These are phyloP conservation scores for Paulownia fortunei DNA, from an alignment of 257 asterid species.

Conservation along the genomic window DNA sequence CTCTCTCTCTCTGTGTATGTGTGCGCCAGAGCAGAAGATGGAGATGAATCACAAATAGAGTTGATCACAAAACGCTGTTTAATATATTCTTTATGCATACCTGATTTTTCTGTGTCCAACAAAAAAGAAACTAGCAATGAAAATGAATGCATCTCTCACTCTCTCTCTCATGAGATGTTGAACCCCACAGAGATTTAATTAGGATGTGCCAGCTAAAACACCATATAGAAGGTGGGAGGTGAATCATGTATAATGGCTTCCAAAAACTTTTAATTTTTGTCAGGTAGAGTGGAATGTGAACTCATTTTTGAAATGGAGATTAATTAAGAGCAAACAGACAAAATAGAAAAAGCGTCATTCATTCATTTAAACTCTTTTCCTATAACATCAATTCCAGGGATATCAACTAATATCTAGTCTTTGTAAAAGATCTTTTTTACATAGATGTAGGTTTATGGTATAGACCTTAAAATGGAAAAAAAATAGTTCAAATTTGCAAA, in stretches of 20 bases:
- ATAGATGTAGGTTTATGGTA: not conserved
- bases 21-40: too few species aligned
- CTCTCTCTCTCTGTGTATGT: too few species aligned
- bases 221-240: not conserved
- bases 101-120: not conserved
- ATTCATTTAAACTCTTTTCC: not conserved
- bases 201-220: not conserved
- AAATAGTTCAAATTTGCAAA: not conserved
- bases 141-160: not conserved
- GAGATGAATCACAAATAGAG: too few species aligned
- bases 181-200: not conserved
- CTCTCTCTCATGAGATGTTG: not conserved
- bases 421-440: not conserved
- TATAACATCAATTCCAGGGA: not conserved
- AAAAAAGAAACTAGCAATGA: not conserved
- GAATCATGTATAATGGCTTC: not conserved
- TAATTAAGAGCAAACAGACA: not conserved
- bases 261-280: not conserved
- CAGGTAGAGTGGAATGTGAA: not conserved
- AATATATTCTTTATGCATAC: not conserved
- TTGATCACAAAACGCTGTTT: too few species aligned
- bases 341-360: not conserved
- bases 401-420: not conserved
- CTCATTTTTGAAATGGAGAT: not conserved
- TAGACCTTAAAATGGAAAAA: conserved; percentile 2